A percentile compares a stretch with the other conserved stretches of the same genome.
phyloP scores from a whole-genome alignment of 805 yeast species.

The Vanderwaltozyma tropicalis region DNA sequence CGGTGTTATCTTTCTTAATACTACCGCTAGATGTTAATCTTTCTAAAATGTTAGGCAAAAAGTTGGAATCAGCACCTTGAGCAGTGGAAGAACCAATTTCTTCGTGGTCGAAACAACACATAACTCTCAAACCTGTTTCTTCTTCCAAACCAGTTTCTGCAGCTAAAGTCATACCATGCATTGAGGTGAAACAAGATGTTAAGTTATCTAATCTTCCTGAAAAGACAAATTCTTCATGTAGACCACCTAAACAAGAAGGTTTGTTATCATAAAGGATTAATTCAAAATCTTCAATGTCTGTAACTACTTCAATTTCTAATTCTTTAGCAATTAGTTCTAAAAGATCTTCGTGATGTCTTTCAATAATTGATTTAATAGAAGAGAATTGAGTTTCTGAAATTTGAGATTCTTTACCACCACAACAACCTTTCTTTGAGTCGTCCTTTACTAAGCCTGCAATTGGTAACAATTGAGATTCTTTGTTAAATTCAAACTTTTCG shows the following conservation, averaged over 20 bases:
- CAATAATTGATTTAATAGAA: slow-evolving; percentile 46
- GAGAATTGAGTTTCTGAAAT: slow-evolving; percentile 26
- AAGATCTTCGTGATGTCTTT: slow-evolving; percentile 69
- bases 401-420: slow-evolving; percentile 33
- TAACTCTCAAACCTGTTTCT: slow-evolving; percentile 54
- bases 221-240: slow-evolving; percentile 82
- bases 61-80: slow-evolving; percentile 93
- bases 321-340: slow-evolving; percentile 61
- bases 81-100: slow-evolving; percentile 91
- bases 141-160: slow-evolving; percentile 32
- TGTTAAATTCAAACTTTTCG: slow-evolving; percentile 76
- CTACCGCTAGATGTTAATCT: slow-evolving; percentile 57
- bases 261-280: slow-evolving; percentile 78
- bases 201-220: slow-evolving; percentile 88
- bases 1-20: slow-evolving; percentile 33
- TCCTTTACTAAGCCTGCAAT: slow-evolving; percentile 56
- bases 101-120: slow-evolving; percentile 89
- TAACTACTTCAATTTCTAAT: slow-evolving; percentile 36
- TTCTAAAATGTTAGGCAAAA: slow-evolving; percentile 66
- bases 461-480: slow-evolving; percentile 78
- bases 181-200: slow-evolving; percentile 76
- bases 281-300: slow-evolving; percentile 80
- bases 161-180: slow-evolving; percentile 56
- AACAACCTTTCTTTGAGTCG: slow-evolving; percentile 30
- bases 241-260: slow-evolving; percentile 73